Percentiles rank a stretch among this genome's conserved stretches.
Evolutionary conservation across 2,329 filamentous ascomycete species (phyloP).

Genomic region (Geosmithia putterillii): DNA sequence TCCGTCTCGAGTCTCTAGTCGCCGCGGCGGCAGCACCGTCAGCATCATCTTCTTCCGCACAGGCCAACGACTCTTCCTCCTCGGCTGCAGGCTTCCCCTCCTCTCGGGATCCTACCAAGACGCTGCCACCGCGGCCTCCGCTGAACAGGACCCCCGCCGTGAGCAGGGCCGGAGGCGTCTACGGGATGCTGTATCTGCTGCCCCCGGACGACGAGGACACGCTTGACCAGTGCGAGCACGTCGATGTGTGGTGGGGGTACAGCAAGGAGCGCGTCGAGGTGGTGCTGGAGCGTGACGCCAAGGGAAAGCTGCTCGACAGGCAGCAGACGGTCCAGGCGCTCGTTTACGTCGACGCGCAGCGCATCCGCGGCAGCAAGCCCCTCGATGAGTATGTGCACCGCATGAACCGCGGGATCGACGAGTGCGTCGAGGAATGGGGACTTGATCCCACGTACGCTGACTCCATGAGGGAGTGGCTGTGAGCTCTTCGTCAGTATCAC

Average conservation of each 20-base stretch:
- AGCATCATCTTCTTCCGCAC: background rate
- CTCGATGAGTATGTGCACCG: constrained; percentile 46
- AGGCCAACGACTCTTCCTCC: background rate
- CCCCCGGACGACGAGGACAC: constrained; percentile 32
- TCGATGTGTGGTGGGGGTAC: constrained; percentile 46
- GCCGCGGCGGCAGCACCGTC: no score
- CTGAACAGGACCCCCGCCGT: no score
- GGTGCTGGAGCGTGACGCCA: constrained; percentile 11
- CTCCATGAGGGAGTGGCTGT: constrained; percentile 17
- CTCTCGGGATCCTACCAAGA: background rate
- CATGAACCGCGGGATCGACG: constrained; percentile 51
- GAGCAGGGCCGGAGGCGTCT: constrained; percentile 36
- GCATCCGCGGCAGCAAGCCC: constrained; percentile 25
- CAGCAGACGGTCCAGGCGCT: constrained; percentile 25
- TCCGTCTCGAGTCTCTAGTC: constrained; percentile 9
- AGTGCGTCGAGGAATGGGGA: constrained; percentile 40
- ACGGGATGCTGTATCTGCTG: constrained; percentile 45
- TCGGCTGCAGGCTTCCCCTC: background rate
- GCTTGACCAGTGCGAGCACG: constrained; percentile 49
- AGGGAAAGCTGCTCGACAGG: constrained; percentile 9
- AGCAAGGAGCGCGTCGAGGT: constrained; percentile 32
- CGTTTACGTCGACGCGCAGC: constrained; percentile 44
- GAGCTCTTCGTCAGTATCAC: background rate
- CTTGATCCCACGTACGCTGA: constrained; percentile 44
- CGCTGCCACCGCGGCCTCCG: background rate